These are phyloP conservation scores for Suhomyces wounanorum DNA, from an alignment of 1,139 yeast species.

Conservation along the genomic window DNA sequence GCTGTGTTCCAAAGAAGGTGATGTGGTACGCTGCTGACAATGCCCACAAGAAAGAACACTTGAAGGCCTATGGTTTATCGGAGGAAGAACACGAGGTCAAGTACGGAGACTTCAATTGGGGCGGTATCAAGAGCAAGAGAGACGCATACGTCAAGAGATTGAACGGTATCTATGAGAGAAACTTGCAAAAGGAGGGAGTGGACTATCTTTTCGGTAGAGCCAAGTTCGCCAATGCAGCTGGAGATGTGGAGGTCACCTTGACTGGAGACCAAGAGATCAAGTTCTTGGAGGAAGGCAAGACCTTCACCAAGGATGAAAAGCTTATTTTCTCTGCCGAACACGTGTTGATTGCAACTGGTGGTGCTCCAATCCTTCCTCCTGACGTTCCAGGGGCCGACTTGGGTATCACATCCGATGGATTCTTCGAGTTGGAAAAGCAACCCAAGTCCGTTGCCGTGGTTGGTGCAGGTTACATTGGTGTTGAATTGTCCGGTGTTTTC, in stretches of 20 bases:
- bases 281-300: slow-evolving; percentile 33
- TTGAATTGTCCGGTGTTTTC: slow-evolving; percentile 93
- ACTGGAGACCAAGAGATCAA: slow-evolving; percentile 43
- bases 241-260: slow-evolving; percentile 74
- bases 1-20: slow-evolving; percentile 97
- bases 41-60: slow-evolving; percentile 73
- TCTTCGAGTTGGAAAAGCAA: slow-evolving; percentile 75
- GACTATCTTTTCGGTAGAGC: slow-evolving; percentile 90
- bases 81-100: slow-evolving; percentile 55
- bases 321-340: slow-evolving; percentile 76
- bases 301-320: slow-evolving; percentile 48
- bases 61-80: slow-evolving; percentile 77
- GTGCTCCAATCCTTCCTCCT: slow-evolving; percentile 73
- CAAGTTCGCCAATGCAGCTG: slow-evolving; percentile 58
- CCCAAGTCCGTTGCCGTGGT: slow-evolving; percentile 93
- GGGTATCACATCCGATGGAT: slow-evolving; percentile 91
- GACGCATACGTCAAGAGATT: slow-evolving; percentile 87
- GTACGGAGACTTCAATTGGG: slow-evolving; percentile 73
- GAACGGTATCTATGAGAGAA: slow-evolving; percentile 90
- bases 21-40: slow-evolving; percentile 97
- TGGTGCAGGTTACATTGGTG: slow-evolving; percentile 98
- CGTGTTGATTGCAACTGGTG: slow-evolving; percentile 90
- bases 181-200: slow-evolving; percentile 84
- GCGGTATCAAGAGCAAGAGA: slow-evolving; percentile 74
- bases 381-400: slow-evolving; percentile 75